These are phyloP conservation scores for Lactifluus piperatus DNA, from an alignment of 768 basidiomycete species.

Conservation along the genomic window DNA sequence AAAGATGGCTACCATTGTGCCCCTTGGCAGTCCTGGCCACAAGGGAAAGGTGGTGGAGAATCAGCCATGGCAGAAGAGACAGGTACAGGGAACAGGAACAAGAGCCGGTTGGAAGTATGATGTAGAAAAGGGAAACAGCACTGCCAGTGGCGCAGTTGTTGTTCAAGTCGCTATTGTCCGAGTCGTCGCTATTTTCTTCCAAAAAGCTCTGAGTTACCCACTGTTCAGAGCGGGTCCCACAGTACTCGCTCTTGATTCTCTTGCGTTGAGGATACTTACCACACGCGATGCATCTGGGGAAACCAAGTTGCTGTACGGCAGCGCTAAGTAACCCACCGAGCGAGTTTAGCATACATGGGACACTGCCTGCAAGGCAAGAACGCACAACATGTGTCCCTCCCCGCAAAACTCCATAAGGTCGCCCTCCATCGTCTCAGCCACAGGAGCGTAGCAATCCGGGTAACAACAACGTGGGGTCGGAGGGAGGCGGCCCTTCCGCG, in stretches of 20 bases:
- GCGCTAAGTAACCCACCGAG: background rate
- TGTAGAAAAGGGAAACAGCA: too few relatives aligned
- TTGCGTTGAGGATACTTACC: background rate
- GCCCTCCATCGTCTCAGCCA: background rate
- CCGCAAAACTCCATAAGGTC: constrained; percentile 5
- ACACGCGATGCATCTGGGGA: constrained; percentile 3
- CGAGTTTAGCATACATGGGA: background rate
- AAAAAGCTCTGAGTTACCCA: background rate
- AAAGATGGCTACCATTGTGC: too few relatives aligned
- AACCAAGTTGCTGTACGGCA: background rate
- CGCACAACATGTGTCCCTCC: constrained; percentile 6
- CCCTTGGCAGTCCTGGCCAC: too few relatives aligned
- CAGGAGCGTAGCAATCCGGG: background rate
- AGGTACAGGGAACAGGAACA: too few relatives aligned
- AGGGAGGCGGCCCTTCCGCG: too few relatives aligned
- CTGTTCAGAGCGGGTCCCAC: background rate
- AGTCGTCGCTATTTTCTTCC: too few relatives aligned
- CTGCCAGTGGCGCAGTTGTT: too few relatives aligned
- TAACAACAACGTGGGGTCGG: too few relatives aligned
- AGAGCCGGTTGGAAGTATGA: too few relatives aligned
- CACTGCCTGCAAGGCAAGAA: background rate
- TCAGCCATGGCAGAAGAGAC: too few relatives aligned
- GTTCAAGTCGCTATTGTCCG: too few relatives aligned
- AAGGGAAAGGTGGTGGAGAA: too few relatives aligned
- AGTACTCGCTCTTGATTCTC: background rate